phyloP scores from a whole-genome alignment of 106 monocot species.

The Vanilla planifolia region DNA sequence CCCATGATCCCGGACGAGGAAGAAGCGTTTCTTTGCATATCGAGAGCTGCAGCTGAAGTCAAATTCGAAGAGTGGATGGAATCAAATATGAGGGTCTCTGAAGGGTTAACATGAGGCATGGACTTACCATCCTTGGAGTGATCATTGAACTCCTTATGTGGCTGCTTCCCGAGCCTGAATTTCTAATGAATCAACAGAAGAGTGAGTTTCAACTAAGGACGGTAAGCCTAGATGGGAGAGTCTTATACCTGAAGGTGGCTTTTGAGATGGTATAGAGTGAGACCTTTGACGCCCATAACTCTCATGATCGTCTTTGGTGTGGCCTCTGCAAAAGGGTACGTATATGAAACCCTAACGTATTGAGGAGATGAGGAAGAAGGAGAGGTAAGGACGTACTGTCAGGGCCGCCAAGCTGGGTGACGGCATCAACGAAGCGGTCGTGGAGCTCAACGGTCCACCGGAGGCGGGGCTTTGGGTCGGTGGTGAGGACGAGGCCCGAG shows the following conservation, averaged over 20 bases:
- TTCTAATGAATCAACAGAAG: conserved; percentile 27
- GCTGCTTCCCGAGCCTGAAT: conserved; percentile 73
- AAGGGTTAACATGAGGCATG: no score
- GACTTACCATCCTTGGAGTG: conserved; percentile 61
- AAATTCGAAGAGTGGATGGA: not conserved
- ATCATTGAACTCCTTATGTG: conserved; percentile 59
- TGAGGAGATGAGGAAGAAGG: not conserved
- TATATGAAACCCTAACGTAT: not conserved
- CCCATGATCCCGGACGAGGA: conserved; percentile 69
- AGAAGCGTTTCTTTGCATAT: conserved; percentile 52
- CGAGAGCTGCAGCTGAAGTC: conserved; percentile 25
- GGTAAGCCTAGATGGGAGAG: not conserved
- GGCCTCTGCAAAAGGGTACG: conserved; percentile 34
- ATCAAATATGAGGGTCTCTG: no score
- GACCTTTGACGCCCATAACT: conserved; percentile 55
- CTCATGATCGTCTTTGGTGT: conserved; percentile 31
- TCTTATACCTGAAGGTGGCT: conserved; percentile 45
- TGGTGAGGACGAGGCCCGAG: conserved; percentile 55
- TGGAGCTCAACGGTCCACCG: conserved; percentile 61
- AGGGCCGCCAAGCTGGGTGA: conserved; percentile 51
- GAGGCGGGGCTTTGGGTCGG: conserved; percentile 57
- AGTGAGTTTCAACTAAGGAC: not conserved
- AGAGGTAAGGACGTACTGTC: conserved; percentile 24
- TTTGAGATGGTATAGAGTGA: conserved; percentile 59
- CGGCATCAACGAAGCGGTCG: conserved; percentile 56